phyloP scores from a whole-genome alignment of 2,329 filamentous ascomycete species.

The Botryotinia globosa region DNA sequence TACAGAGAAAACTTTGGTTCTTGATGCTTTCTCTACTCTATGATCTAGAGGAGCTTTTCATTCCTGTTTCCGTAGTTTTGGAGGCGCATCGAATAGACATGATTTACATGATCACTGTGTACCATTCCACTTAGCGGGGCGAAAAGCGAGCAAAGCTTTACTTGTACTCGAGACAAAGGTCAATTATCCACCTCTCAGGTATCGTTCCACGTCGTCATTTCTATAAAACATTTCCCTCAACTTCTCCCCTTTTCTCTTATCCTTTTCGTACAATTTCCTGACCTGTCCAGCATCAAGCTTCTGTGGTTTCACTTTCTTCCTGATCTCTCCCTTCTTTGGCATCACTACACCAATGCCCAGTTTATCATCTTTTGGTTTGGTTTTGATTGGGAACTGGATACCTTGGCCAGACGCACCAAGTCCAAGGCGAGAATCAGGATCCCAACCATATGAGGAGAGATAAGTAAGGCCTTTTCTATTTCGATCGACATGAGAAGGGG shows the following conservation, averaged over 20 bases:
- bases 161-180: background rate
- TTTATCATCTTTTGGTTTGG: conserved; percentile 66
- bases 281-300: conserved; percentile 69
- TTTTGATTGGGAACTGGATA: conserved; percentile 72
- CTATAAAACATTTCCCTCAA: conserved; percentile 71
- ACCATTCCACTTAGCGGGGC: background rate
- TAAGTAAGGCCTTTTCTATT: conserved; percentile 66
- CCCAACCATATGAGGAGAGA: conserved; percentile 67
- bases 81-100: background rate
- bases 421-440: conserved; percentile 68
- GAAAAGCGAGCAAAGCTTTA: background rate
- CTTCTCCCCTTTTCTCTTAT: conserved; percentile 60
- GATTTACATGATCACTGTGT: background rate
- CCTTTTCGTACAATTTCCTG: conserved; percentile 58
- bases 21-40: background rate
- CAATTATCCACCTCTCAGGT: conserved; percentile 41
- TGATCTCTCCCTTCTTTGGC: conserved; percentile 39
- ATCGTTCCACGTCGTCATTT: conserved; percentile 71
- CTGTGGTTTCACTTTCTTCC: conserved; percentile 45
- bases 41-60: background rate
- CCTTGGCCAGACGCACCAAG: conserved; percentile 69
- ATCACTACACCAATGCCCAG: conserved; percentile 64
- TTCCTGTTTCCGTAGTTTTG: background rate
- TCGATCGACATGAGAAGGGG: conserved; percentile 69
- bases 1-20: background rate